A percentile compares a stretch with the other conserved stretches of the same genome.
Conservation (phyloP, 306 rosid species). For the Cucurbita ficifolia region DNA sequence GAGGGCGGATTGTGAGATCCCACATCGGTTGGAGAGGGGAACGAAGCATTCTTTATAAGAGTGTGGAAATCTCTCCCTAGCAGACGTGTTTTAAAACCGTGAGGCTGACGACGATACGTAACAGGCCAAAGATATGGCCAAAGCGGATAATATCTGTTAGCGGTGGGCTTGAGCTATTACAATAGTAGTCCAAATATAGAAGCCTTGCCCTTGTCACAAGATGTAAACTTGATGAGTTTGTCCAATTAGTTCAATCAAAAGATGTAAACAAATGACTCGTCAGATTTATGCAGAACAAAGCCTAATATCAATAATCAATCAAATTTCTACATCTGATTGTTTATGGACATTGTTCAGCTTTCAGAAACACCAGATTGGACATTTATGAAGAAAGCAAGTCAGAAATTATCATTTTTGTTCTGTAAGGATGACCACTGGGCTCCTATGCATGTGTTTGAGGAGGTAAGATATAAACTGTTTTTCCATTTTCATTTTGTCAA, state of each 20-base stretch:
- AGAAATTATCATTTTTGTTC: conserved; percentile 57
- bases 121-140: too few species aligned
- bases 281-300: neutral
- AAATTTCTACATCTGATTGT: neutral
- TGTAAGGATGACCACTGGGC: conserved; percentile 89
- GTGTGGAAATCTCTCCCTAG: too few species aligned
- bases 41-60: too few species aligned
- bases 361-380: conserved; percentile 74
- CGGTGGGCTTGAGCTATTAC: too few species aligned
- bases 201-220: neutral
- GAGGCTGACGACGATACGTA: too few species aligned
- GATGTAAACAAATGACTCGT: neutral
- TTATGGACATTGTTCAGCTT: conserved; percentile 29
- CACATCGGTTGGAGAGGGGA: too few species aligned
- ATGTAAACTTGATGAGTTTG: neutral
- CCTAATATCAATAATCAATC: neutral
- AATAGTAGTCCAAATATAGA: neutral
- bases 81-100: too few species aligned
- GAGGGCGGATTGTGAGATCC: too few species aligned
- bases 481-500: neutral
- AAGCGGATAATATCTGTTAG: too few species aligned
- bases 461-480: conserved; percentile 27
- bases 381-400: conserved; percentile 48
- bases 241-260: neutral
- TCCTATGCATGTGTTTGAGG: conserved; percentile 67